These are phyloP conservation scores for Knoxia roxburghii DNA, from an alignment of 257 asterid genomes.

Conservation along the genomic window DNA sequence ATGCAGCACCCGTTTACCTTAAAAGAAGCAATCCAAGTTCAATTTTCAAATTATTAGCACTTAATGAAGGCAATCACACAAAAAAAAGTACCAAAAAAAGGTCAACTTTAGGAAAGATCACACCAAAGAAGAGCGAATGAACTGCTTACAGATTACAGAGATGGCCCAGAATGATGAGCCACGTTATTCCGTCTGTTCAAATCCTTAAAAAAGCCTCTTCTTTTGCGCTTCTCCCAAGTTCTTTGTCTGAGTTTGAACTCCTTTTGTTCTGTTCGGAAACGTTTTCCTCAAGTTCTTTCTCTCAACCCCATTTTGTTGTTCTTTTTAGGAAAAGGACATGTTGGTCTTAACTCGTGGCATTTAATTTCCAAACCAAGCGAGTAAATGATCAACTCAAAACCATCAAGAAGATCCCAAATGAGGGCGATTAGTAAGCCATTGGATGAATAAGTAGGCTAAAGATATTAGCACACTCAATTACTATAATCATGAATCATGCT, in stretches of 20 bases:
- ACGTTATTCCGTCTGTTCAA: background rate
- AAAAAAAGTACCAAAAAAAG: background rate
- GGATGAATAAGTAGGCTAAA: no score
- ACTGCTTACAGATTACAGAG: background rate
- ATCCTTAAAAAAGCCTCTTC: background rate
- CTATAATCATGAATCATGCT: no score
- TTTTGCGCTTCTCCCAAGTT: background rate
- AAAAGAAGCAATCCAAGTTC: background rate
- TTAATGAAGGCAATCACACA: background rate
- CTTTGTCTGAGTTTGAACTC: background rate
- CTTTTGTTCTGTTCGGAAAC: background rate
- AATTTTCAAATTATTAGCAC: background rate
- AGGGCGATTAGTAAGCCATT: no score
- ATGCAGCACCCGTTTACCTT: background rate
- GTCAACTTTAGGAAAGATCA: background rate
- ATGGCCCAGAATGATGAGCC: background rate
- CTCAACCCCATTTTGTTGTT: no score
- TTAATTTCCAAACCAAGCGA: background rate
- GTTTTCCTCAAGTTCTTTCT: background rate
- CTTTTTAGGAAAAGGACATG: no score
- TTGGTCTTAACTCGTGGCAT: no score
- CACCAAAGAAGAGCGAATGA: background rate
- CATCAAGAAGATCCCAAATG: no score
- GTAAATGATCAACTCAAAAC: background rate
- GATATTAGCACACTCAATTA: no score